A percentile compares a stretch with the other conserved stretches of the same genome.
Conservation (phyloP, 2,329 filamentous ascomycete genomes). For the Clonostachys sp. region DNA sequence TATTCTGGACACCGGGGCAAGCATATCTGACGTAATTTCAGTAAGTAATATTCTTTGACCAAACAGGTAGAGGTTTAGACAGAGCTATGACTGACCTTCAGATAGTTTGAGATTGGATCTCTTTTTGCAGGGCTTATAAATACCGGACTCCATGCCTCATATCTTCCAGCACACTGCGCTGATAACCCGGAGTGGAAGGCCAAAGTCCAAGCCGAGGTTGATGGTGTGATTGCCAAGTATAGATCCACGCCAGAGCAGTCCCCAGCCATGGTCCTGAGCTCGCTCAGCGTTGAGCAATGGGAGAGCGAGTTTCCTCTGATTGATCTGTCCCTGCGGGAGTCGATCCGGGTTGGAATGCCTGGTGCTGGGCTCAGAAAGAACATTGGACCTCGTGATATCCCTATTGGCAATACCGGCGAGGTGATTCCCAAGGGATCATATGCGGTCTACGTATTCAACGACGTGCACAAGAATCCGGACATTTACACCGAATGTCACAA, state of each 20-base stretch:
- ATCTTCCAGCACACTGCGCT: not conserved
- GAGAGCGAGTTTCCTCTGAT: not conserved
- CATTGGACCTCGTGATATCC: not conserved
- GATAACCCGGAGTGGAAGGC: not conserved
- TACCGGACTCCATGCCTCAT: not conserved
- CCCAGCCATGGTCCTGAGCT: not conserved
- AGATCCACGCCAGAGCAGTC: not conserved
- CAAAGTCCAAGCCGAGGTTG: not conserved
- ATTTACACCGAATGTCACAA: not conserved
- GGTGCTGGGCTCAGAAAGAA: not conserved
- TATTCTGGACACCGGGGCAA: not conserved
- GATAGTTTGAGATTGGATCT: not conserved
- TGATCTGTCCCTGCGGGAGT: not conserved
- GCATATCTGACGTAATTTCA: not conserved
- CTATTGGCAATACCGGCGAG: not conserved
- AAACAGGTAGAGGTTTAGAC: not conserved
- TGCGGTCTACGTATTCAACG: not conserved
- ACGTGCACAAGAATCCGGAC: not conserved
- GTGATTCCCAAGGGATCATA: not conserved
- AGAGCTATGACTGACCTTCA: not conserved
- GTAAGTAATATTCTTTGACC: not conserved
- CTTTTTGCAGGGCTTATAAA: not conserved
- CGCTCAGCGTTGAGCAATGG: not conserved
- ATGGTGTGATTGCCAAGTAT: not conserved
- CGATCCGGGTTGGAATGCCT: not conserved